Evolutionary conservation across 1,284 basidiomycete species (phyloP), one percentile per base, ranked within the genome.

Genomic region (Ceratobasidium sp.): DNA sequence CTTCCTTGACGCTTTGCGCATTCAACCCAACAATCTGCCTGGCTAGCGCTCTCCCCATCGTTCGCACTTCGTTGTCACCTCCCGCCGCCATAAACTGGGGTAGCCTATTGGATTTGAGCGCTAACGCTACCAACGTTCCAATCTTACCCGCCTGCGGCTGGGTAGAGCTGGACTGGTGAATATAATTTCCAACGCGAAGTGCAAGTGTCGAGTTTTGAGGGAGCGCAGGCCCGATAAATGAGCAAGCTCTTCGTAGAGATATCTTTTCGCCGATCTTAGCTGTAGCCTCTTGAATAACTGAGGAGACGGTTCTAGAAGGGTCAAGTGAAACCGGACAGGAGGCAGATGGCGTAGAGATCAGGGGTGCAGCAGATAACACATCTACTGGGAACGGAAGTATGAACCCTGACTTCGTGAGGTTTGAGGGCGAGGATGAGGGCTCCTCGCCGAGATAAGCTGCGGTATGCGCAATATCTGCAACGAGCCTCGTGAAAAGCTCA

Each of bases 221-320:
- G 76, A 90, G 86, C 3, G 92, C 89, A 23, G 87, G 86, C 61
- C 92, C 90, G n/a, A 92, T 89, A 79, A 97, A 89, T 2, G 91
- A 87, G 26, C 90, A 87, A 0, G 93, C 97, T 72, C 97, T 90
- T 67, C 92, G 89, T 23, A 99, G 86, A 7, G 90, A 89, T 79
- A 99, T 91, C 83, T 97, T 97, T 84, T 99, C 97, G 61, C 97
- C 97, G 18, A 97, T 91, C 82, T 94, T 94, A 26, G 94, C 90
- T 78, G 97, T 93, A 33, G 94, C 87, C 80, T 95, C 91, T 42
- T 92, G 91, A 81, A 99, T 94, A 44, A 94, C 91, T 77, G 89
- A 88, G 42, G 88, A 88, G n/a, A 97, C 91, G 1, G 94, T 95
- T 77, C 83, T 83, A 0, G 83, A 81, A 42, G 84, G 84, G 1